Percentiles rank a stretch among this genome's conserved stretches.
Conservation (phyloP, 805 yeast genomes). For the Middelhovenomyces tepae region DNA sequence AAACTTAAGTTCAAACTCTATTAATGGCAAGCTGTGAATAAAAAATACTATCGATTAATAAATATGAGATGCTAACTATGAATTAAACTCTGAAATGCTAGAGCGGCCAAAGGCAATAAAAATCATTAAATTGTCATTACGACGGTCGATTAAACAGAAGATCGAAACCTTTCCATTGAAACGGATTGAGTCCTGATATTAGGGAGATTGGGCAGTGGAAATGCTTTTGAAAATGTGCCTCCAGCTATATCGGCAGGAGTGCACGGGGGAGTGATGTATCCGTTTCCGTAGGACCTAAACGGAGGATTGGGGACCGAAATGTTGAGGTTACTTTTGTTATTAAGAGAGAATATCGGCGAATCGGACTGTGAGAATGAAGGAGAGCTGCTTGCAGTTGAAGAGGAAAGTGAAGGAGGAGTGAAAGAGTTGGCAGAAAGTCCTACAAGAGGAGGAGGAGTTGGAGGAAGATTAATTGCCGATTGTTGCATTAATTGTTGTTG, state of each 20-base stretch:
- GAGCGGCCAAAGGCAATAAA: no score
- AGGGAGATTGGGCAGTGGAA: no score
- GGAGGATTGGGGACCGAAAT: conserved; percentile 5
- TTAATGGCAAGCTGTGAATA: no score
- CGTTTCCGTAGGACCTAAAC: conserved; percentile 8
- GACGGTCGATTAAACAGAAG: no score
- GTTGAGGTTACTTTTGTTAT: not conserved
- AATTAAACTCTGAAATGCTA: no score
- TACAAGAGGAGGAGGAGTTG: conserved; percentile 17
- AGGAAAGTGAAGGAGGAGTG: conserved; percentile 30
- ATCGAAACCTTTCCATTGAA: no score
- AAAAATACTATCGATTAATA: no score
- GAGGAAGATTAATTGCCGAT: conserved; percentile 11
- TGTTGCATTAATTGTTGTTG: conserved; percentile 17
- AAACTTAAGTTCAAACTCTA: no score
- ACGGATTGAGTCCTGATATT: no score
- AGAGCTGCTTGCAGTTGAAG: conserved; percentile 20
- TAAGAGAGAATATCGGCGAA: not conserved
- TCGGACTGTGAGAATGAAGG: conserved; percentile 2
- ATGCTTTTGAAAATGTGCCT: no score
- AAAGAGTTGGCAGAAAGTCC: conserved; percentile 21
- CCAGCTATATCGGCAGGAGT: conserved; percentile 18
- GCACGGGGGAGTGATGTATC: conserved; percentile 18
- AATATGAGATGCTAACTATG: no score
- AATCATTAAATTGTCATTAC: no score